These are phyloP conservation scores for Trypanosomatidae sp. DNA, from an alignment of 208 protist genomes.

Conservation along the genomic window DNA sequence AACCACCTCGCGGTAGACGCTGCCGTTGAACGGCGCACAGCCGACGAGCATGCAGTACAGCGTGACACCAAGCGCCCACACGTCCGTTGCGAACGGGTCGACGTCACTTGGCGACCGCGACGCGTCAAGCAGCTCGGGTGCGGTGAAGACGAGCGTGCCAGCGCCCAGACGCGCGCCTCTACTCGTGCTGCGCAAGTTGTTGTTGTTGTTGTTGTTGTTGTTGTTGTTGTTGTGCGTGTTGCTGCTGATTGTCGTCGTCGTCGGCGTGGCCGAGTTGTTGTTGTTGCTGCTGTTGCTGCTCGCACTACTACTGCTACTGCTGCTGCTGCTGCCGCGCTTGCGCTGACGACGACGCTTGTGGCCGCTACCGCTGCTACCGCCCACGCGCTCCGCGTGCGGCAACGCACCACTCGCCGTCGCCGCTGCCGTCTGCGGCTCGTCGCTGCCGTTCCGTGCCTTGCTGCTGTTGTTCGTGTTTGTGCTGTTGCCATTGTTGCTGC, in stretches of 20 bases:
- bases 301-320: too few relatives aligned
- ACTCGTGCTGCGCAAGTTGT: background rate
- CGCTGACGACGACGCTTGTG: too few relatives aligned
- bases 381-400: too few relatives aligned
- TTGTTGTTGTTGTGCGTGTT: background rate
- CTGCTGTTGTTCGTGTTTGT: background rate
- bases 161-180: slow-evolving; percentile 11
- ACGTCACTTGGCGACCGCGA: slow-evolving; percentile 4
- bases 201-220: slow-evolving; percentile 1
- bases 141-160: slow-evolving; percentile 58
- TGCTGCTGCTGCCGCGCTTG: too few relatives aligned
- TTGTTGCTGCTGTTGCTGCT: slow-evolving; percentile 2
- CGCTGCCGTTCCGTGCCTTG: too few relatives aligned
- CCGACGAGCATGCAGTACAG: slow-evolving; percentile 74
- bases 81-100: slow-evolving; percentile 43
- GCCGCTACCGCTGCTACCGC: too few relatives aligned
- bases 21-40: slow-evolving; percentile 43
- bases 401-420: too few relatives aligned
- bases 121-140: slow-evolving; percentile 40
- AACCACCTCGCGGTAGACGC: slow-evolving; percentile 19
- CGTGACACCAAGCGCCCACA: slow-evolving; percentile 76
- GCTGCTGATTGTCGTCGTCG: background rate
- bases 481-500: too few relatives aligned
- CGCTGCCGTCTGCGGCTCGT: too few relatives aligned
- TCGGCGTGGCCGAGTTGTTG: too few relatives aligned